Evolutionary conservation across 306 rosid genomes (phyloP), one percentile per base, ranked within the genome.

Genomic region (Medicago lupulina): DNA sequence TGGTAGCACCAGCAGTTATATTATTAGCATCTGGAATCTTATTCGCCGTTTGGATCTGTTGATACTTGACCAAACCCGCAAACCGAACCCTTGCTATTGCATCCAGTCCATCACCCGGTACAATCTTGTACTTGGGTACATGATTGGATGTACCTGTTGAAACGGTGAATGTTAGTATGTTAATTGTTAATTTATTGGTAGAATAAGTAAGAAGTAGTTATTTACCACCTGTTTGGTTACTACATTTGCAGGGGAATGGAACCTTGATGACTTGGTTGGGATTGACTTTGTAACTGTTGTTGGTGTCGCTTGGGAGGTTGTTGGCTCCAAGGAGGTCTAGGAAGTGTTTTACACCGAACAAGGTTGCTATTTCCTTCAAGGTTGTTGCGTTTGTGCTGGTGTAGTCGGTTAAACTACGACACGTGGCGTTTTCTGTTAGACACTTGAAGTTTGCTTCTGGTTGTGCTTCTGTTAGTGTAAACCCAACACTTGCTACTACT

Each of bases 291-390:
- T 1, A 0, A 41, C 6, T 67, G 2, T 31, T 6, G 2, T 16
- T 0, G 55, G 92, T 79, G 77, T 80, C 40, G 40, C 7, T 2
- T 0, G 83, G 57, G 4, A 87, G 6, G 78, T 72, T 66, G 88
- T 92, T 94, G 11, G 86, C 96, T 31, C 96, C 98, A 3, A 87
- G 73, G 3, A 95, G 53, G 75, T 82, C 74, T 21, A 53, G 61
- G 50, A 87, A 57, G 78, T 89, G 86, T 59, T 81, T 78, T 60
- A 95, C 78, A 80, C 78, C 77, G 93, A 92, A 95, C 60, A 92
- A 97, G n/a, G 41, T 61, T 69, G 62, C 53, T 81, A 94, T 84
- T 80, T 64, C 12, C 15, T 57, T 8, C 12, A 88, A 74, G 4
- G 85, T 82, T 55, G 96, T 94, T 39, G 25, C 11, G 85, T 94